Conservation (phyloP, 2,329 filamentous ascomycete genomes). For the Beauveria australis region DNA sequence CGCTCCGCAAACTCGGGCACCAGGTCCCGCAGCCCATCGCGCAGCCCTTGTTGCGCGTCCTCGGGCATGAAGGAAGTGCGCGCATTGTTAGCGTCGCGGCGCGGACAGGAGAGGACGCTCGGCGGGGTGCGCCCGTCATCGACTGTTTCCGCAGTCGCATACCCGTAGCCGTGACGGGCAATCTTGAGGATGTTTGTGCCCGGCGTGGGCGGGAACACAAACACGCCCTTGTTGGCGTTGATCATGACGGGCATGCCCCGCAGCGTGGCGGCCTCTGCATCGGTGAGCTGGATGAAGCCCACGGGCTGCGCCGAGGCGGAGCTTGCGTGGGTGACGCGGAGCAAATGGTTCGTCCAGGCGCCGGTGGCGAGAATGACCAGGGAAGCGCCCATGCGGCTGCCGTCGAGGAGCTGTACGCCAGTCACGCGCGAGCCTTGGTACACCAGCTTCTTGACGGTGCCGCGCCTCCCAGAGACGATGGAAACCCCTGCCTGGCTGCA, state of each 20-base stretch:
- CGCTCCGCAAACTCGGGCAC: slow-evolving; percentile 46
- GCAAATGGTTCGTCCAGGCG: slow-evolving; percentile 49
- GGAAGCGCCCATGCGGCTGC: slow-evolving; percentile 42
- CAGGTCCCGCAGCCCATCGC: slow-evolving; percentile 41
- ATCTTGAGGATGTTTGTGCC: slow-evolving; percentile 47
- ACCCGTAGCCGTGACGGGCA: slow-evolving; percentile 53
- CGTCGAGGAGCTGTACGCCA: slow-evolving; percentile 22
- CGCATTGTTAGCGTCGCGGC: slow-evolving; percentile 27
- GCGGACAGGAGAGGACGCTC: slow-evolving; percentile 24
- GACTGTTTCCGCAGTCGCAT: slow-evolving; percentile 25
- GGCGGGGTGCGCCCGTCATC: slow-evolving; percentile 15
- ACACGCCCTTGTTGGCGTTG: slow-evolving; percentile 45
- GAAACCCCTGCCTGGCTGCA: slow-evolving; percentile 23
- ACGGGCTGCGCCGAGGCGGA: slow-evolving; percentile 58
- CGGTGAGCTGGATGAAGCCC: slow-evolving; percentile 54
- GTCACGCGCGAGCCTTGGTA: slow-evolving; percentile 11
- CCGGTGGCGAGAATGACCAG: slow-evolving; percentile 59
- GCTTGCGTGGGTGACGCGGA: slow-evolving; percentile 54
- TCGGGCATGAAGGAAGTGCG: slow-evolving; percentile 34
- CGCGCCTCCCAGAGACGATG: slow-evolving; percentile 24
- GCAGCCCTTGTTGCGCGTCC: slow-evolving; percentile 45
- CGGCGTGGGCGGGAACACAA: slow-evolving; percentile 44
- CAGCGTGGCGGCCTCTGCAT: slow-evolving; percentile 46
- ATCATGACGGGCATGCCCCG: slow-evolving; percentile 50
- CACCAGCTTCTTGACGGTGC: slow-evolving; percentile 19